Evolutionary conservation across 371 early-diverging fungal genomes (phyloP), one percentile per base, ranked within the genome.

Genomic region (Mucor ambiguus): DNA sequence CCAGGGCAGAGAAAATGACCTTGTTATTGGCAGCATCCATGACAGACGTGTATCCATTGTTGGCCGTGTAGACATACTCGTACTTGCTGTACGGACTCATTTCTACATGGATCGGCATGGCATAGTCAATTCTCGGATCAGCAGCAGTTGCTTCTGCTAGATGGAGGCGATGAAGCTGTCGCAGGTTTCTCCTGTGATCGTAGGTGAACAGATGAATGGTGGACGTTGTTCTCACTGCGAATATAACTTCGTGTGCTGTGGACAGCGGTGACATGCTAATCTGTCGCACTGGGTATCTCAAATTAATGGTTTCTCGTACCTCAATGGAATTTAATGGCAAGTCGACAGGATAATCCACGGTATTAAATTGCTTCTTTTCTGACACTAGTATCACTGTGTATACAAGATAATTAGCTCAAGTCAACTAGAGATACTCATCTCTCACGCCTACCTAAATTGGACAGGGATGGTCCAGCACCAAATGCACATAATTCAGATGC

Each of bases 61-160:
- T 67, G 1, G 71, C 67, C 1, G 38, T 56, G 33, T 60, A 67
- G 16, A 60, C 10, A 44, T 67, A 71, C n/a, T 71, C 49, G 2
- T 54, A 41, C 5, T n/a, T 12, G 11, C 24, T 26, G 43, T 44
- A 67, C 0, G 71, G 71, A 33, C 71, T 71, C 3, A 33, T 18
- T 33, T 41, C 64, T 2, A 60, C 52, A 58, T 67, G 58, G 22
- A 62, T 29, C n/a, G 71, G 71, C 68, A 71, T 67, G 0, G 71
- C 64, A 35, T 71, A 67, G 24, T 67, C 71, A 3, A 71, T 52
- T 5, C 38, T 22, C 1, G 67, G 56, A 38, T 44, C 10, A 18
- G 20, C 26, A 1, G 4, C 10, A 0, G 60, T 56, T 20, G 37
- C 8, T 29, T 63, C 43, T 10, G 67, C 38, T 33, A 71, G 32